These are phyloP conservation scores for Yamadazyma laniorum DNA, from an alignment of 805 yeast genomes.

Conservation along the genomic window DNA sequence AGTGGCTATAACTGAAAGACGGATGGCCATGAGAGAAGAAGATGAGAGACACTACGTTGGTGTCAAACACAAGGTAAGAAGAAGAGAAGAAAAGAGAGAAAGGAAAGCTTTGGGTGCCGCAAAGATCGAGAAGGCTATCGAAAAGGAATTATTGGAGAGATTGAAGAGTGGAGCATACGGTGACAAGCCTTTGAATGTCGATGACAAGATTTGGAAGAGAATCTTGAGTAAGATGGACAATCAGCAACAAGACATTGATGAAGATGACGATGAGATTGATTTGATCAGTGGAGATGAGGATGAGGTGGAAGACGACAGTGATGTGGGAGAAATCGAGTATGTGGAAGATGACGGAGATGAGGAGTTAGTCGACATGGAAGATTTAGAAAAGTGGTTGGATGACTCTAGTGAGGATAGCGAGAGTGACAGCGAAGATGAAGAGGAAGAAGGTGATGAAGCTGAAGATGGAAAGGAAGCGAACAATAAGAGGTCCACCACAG, in stretches of 20 bases:
- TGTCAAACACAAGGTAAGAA: slow-evolving; percentile 86
- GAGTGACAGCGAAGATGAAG: slow-evolving; percentile 21
- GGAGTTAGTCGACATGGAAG: slow-evolving; percentile 89
- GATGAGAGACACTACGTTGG: slow-evolving; percentile 94
- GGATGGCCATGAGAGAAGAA: slow-evolving; percentile 84
- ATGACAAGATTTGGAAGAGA: slow-evolving; percentile 92
- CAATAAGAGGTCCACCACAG: slow-evolving; percentile 47
- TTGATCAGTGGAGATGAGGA: slow-evolving; percentile 42
- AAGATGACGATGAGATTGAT: slow-evolving; percentile 53
- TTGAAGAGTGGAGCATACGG: slow-evolving; percentile 98
- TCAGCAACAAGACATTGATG: slow-evolving; percentile 66
- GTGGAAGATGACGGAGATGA: slow-evolving; percentile 91
- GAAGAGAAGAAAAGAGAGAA: slow-evolving; percentile 93
- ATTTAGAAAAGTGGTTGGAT: slow-evolving; percentile 83
- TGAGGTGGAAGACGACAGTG: slow-evolving; percentile 38
- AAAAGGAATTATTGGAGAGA: slow-evolving; percentile 90
- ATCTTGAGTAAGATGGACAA: slow-evolving; percentile 72
- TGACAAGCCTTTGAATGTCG: slow-evolving; percentile 95
- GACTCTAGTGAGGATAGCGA: slow-evolving; percentile 41
- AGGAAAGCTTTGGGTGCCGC: slow-evolving; percentile 97
- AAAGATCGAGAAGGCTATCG: slow-evolving; percentile 92
- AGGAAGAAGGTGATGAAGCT: slow-evolving; percentile 35
- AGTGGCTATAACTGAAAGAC: slow-evolving; percentile 91
- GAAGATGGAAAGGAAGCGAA: slow-evolving; percentile 32
- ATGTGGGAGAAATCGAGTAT: slow-evolving; percentile 77